Base-by-base conservation (phyloP, 179 eudicot species). In the Carnegiea gigantea region DNA sequence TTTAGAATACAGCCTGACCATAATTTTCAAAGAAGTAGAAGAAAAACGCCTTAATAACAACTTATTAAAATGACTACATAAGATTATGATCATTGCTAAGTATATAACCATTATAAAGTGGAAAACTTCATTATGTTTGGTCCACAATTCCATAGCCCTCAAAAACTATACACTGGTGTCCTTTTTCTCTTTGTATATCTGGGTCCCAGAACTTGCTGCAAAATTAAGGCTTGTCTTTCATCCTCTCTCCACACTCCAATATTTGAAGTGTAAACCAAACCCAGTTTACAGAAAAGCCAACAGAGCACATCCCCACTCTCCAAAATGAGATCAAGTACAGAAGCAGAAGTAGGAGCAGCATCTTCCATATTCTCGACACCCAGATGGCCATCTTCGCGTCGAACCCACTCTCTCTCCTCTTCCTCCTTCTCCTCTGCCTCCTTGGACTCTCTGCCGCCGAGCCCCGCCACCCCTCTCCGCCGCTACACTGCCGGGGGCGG, bases 331-430 rank as follows among this genome's bases (percentile, higher is more conserved):
- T 81, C 84, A 21, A 26, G 24, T 14, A 49, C 26, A 76, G 81
- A 85, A 73, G 20, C 78, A 67, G 51, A 48, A 11, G 7, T 33
- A 81, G 57, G 54, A 78, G 6, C 75, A 77, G 68, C 70, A 38
- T 9, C 71, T 23, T 57, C 74, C 38, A 82, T 48, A 44, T 48
- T 71, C 36, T 26, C 81, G 48, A 48, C 77, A 43, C 79, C 78
- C 24, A 85, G 75, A 82, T 78, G 51, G 76, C 60, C 80, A 33
- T 78, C 87, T 30, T 82, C 79, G 0, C 81, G 84, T 15, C 83
- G 80, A 73, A 78, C 87, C 21, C 79, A 79, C 2, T 88, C 90
- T 6, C 53, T 78, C 64, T 85, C 91, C 23, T 89, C 90, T 46
- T 86, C 89, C 20, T 14, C 33, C 30, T 64, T 78, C 6, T 84